These are phyloP conservation scores for Ophiosphaerella herpotricha DNA, from an alignment of 2,329 filamentous ascomycete species.

Conservation along the genomic window DNA sequence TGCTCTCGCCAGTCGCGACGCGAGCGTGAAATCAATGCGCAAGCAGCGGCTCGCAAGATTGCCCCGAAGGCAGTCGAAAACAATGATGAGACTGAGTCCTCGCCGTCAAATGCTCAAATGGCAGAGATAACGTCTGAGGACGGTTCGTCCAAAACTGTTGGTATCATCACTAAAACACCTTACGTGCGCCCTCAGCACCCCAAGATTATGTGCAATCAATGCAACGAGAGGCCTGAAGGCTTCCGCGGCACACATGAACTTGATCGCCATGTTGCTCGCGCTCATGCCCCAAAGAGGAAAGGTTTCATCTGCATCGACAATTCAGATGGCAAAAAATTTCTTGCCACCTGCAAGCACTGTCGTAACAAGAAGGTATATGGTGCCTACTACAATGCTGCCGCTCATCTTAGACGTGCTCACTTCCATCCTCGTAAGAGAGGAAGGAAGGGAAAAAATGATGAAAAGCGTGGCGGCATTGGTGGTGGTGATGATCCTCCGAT, in stretches of 20 bases:
- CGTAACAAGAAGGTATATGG: conserved; percentile 77
- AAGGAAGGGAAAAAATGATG: conserved; percentile 60
- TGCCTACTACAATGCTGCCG: conserved; percentile 93
- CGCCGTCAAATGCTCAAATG: conserved; percentile 53
- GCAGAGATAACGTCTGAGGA: conserved; percentile 57
- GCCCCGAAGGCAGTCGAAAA: conserved; percentile 50
- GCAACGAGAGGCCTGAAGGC: conserved; percentile 73
- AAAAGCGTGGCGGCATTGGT: conserved; percentile 65
- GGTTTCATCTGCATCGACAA: conserved; percentile 68
- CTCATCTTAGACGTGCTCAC: conserved; percentile 84
- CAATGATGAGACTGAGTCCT: conserved; percentile 31
- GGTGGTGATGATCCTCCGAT: conserved; percentile 66
- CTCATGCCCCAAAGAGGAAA: conserved; percentile 66
- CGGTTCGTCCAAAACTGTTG: conserved; percentile 60
- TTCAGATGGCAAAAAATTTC: conserved; percentile 64
- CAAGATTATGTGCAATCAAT: conserved; percentile 72
- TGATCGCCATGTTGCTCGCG: conserved; percentile 59
- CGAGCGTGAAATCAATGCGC: conserved; percentile 55
- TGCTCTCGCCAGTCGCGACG: conserved; percentile 54
- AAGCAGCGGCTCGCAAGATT: conserved; percentile 55
- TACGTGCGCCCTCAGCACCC: conserved; percentile 70
- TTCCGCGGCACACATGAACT: conserved; percentile 86
- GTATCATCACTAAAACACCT: conserved; percentile 56
- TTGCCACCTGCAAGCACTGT: conserved; percentile 85
- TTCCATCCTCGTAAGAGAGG: conserved; percentile 73